Percentiles rank a stretch among this genome's conserved stretches.
Conservation (phyloP, 139 green algal genomes). For the Ettlia oleoabundans region DNA sequence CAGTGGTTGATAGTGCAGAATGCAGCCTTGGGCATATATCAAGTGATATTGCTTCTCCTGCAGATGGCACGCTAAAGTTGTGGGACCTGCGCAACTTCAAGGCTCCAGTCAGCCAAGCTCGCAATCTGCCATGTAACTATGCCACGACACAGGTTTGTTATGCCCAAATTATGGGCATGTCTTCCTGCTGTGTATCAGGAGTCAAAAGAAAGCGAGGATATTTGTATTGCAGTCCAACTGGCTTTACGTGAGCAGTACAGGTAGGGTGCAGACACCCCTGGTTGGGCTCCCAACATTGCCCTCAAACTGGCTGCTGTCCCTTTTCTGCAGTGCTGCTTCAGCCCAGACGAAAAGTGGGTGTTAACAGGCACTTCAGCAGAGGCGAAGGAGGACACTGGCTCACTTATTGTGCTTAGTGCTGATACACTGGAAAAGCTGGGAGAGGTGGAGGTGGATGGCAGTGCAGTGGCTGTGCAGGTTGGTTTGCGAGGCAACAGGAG, state of each 20-base stretch:
- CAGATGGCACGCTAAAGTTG: constrained; percentile 89
- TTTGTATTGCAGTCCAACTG: no score
- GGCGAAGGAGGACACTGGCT: constrained; percentile 44
- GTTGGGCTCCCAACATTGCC: no score
- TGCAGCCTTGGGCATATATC: no score
- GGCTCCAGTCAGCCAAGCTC: constrained; percentile 63
- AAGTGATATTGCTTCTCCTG: background rate
- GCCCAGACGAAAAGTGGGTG: constrained; percentile 82
- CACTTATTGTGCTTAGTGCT: constrained; percentile 57
- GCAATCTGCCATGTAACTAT: constrained; percentile 67
- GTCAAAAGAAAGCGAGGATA: no score
- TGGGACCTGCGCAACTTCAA: constrained; percentile 87
- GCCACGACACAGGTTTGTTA: constrained; percentile 56
- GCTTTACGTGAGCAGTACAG: no score
- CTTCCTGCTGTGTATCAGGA: no score
- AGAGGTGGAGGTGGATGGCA: constrained; percentile 22
- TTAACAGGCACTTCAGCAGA: constrained; percentile 71
- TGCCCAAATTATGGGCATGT: no score
- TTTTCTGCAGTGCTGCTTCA: constrained; percentile 72
- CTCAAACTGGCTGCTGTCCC: no score
- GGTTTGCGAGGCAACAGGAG: no score
- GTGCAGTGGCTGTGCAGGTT: constrained; percentile 6
- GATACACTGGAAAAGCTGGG: constrained; percentile 35
- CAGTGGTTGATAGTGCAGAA: no score
- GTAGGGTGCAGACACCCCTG: no score